phyloP scores from a whole-genome alignment of 768 basidiomycete species.

The Saitozyma podzolica region DNA sequence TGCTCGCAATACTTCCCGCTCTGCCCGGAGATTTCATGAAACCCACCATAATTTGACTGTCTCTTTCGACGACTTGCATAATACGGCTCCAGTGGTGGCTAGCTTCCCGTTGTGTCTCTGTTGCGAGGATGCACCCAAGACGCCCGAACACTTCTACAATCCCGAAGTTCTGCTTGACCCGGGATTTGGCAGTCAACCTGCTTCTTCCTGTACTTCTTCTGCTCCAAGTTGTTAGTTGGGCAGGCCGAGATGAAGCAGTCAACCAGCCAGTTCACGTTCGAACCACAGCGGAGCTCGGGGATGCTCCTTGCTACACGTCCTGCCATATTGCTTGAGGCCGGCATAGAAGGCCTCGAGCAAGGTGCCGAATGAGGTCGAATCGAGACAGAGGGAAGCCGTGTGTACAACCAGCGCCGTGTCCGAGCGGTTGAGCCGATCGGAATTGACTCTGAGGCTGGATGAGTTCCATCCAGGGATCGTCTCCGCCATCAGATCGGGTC shows the following conservation, averaged over 20 bases:
- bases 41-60: too few relatives aligned
- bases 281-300: conserved; percentile 11
- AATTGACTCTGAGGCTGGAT: conserved; percentile 6
- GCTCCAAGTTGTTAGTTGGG: neutral
- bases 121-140: too few relatives aligned
- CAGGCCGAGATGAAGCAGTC: conserved; percentile 2
- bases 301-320: conserved; percentile 10
- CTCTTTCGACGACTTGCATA: too few relatives aligned
- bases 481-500: conserved; percentile 5
- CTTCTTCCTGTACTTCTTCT: neutral
- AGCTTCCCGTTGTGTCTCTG: too few relatives aligned
- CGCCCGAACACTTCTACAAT: too few relatives aligned
- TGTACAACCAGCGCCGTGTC: conserved; percentile 1
- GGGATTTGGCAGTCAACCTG: too few relatives aligned
- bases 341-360: too few relatives aligned
- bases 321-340: conserved; percentile 5
- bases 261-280: conserved; percentile 9
- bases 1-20: too few relatives aligned
- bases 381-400: conserved; percentile 1
- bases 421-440: conserved; percentile 4
- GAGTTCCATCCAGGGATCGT: conserved; percentile 2
- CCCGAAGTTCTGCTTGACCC: too few relatives aligned
- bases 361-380: neutral
- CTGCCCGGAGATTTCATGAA: too few relatives aligned
- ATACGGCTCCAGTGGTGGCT: too few relatives aligned